Base-by-base conservation (phyloP, 140 eudicot genomes). In the Bidens hawaiensis region DNA sequence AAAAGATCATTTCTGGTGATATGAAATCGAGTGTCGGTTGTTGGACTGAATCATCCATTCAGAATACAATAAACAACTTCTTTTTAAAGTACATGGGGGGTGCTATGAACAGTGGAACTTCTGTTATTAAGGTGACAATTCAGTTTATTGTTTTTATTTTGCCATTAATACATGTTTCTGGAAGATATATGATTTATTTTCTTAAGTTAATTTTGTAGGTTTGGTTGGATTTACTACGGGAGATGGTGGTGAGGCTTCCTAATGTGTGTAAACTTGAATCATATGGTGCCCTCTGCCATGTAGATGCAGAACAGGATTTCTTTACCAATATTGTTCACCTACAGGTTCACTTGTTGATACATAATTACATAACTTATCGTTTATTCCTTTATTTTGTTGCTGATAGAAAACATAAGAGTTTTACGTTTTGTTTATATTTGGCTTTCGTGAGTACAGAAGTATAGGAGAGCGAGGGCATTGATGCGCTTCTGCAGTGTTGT, bases 171-270 rank as follows among this genome's bases (percentile, higher is more conserved):
- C 17, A 53, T 42, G 15, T 42, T 27, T 61, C 40, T 2, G 42
- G 19, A 34, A 27, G 31, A 38, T 11, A 24, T 7, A 42, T 33
- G 10, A 33, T 53, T 40, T 33, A 15, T 67, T 48, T 19, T 64
- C 2, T 18, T 28, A 64, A 1, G 14, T 54, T 23, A 57, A 60
- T 57, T 5, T 75, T 71, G 38, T 60, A 91, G 96, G 89, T 76
- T 17, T 91, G 99, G 99, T 71, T 91, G 74, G 96, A 85, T 55
- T 73, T 91, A 67, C 89, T 91, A 25, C 68, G 71, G 36, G 89
- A 75, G 53, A 91, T 91, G 96, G 88, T 81, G 64, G 23, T 78
- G 81, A 83, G 78, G 79, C 84, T 91, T 45, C 78, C 95, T 22
- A 55, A 61, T 53, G 78, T 82, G 65, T 72, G 76, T 42, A 67